Percentiles rank a stretch among this genome's conserved stretches.
Evolutionary conservation across 345 rosid genomes (phyloP).

Genomic region (Populus alba): DNA sequence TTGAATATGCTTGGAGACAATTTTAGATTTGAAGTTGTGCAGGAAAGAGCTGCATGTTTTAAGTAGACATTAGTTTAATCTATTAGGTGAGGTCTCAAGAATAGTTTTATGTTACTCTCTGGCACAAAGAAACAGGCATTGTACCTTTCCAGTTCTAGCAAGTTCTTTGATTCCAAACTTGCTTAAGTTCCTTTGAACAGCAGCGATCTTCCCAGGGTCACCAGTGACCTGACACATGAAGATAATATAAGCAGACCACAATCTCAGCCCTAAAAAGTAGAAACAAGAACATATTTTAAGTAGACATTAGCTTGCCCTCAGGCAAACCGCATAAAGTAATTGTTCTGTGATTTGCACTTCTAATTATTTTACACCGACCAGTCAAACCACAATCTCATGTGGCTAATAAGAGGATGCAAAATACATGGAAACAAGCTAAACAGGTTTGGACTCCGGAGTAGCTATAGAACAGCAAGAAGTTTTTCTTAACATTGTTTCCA

Average conservation of each 20-base stretch:
- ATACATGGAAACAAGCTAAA: background rate
- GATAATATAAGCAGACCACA: background rate
- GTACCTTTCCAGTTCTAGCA: constrained; percentile 74
- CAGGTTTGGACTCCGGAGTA: background rate
- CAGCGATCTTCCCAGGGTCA: constrained; percentile 93
- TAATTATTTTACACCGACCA: background rate
- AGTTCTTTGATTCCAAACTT: constrained; percentile 88
- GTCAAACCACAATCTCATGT: background rate
- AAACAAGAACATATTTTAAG: background rate
- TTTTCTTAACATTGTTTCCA: background rate
- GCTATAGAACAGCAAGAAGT: background rate
- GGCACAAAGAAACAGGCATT: background rate
- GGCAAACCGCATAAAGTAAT: background rate
- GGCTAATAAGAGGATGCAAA: background rate
- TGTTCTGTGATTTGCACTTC: background rate
- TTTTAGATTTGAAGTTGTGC: background rate
- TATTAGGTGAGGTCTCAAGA: no score
- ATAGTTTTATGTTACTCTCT: background rate
- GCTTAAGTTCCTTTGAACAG: constrained; percentile 75
- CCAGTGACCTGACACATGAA: constrained; percentile 65
- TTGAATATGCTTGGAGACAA: background rate
- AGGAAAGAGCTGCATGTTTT: background rate
- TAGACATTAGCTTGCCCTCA: background rate
- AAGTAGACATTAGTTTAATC: no score
- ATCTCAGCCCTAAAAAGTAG: background rate